Evolutionary conservation across 768 basidiomycete genomes (phyloP).

Genomic region (Boletus rex-veris): DNA sequence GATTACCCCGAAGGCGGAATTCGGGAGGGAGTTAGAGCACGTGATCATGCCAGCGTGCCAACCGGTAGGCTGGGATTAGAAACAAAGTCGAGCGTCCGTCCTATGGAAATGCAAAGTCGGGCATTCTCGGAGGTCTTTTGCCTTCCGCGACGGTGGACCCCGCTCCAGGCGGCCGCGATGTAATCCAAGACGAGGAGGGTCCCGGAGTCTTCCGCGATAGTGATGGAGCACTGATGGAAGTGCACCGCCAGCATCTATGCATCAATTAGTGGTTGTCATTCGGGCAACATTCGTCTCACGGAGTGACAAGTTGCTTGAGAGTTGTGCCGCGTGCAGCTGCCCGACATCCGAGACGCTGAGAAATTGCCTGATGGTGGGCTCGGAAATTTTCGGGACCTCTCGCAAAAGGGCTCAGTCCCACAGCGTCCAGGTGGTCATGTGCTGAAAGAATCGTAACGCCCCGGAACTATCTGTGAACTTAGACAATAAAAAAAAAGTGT

Average conservation of each 20-base stretch:
- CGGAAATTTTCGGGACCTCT: conserved; percentile 12
- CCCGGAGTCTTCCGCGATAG: conserved; percentile 1
- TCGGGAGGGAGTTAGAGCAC: background rate
- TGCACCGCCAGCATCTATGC: background rate
- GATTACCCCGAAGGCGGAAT: background rate
- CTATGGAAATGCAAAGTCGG: background rate
- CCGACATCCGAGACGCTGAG: background rate
- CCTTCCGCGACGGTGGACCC: background rate
- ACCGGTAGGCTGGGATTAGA: background rate
- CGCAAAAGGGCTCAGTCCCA: no score
- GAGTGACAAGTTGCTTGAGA: background rate
- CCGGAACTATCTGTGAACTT: background rate
- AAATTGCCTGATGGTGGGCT: background rate
- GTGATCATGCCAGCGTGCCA: conserved; percentile 5
- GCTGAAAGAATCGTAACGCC: background rate
- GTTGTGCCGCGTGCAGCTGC: background rate
- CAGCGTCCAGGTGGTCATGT: background rate
- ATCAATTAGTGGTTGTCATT: background rate
- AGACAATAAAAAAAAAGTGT: background rate
- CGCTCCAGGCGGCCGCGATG: conserved; percentile 1
- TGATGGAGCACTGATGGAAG: conserved; percentile 3
- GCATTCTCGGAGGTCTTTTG: conserved; percentile 4
- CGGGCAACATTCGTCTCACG: conserved; percentile 7
- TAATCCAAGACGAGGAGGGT: background rate
- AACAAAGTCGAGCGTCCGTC: background rate